phyloP scores from a whole-genome alignment of 176 grass and related monocot species.

The Rhynchospora breviuscula region DNA sequence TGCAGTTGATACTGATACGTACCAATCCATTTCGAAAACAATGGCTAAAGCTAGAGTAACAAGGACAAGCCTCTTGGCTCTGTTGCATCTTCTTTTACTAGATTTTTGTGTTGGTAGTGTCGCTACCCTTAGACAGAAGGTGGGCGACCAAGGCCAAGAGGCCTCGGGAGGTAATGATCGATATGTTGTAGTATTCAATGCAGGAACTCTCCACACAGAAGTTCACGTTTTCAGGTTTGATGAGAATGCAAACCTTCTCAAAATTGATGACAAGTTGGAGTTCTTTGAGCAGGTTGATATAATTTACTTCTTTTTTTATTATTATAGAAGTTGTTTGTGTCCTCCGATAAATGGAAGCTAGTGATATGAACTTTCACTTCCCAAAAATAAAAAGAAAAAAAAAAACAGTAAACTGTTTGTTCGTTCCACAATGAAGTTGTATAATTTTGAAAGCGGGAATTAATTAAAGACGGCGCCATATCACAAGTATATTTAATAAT shows the following conservation, averaged over 20 bases:
- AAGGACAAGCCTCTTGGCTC: background rate
- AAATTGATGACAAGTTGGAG: background rate
- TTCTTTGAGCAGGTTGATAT: background rate
- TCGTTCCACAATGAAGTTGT: too few species aligned
- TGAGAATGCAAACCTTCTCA: background rate
- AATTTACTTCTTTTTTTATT: background rate
- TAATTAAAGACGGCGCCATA: too few species aligned
- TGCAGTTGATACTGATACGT: background rate
- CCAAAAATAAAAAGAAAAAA: too few species aligned
- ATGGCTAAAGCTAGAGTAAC: background rate
- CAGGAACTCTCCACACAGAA: background rate
- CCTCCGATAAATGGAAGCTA: too few species aligned
- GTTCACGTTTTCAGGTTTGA: conserved; percentile 2
- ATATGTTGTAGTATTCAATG: background rate
- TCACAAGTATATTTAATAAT: too few species aligned
- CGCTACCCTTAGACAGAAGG: background rate
- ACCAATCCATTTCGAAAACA: background rate
- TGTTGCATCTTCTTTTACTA: background rate
- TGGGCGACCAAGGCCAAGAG: background rate
- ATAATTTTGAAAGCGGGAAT: too few species aligned
- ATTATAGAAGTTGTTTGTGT: background rate
- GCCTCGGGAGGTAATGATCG: too few species aligned
- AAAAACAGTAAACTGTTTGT: too few species aligned
- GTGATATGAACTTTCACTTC: too few species aligned
- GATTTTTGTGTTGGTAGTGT: background rate